Evolutionary conservation across 257 asterid species (phyloP).

Genomic region (Dorcoceras hygrometricum): DNA sequence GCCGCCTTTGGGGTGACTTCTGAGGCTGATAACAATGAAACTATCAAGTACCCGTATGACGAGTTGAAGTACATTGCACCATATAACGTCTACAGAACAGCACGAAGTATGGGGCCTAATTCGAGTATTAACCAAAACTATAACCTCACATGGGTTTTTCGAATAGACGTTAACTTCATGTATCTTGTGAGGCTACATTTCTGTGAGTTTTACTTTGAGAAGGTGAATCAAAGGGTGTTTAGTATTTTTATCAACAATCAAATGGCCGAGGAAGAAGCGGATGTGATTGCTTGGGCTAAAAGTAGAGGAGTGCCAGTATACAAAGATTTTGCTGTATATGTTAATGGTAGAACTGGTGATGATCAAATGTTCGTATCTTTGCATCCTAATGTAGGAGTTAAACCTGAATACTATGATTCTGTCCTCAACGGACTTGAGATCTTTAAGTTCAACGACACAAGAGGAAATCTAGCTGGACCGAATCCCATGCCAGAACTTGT

Average conservation of each 20-base stretch:
- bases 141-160: slow-evolving; percentile 72
- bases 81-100: slow-evolving; percentile 42
- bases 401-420: slow-evolving; percentile 52
- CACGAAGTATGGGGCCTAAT: slow-evolving; percentile 63
- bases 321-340: slow-evolving; percentile 50
- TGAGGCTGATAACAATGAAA: slow-evolving; percentile 33
- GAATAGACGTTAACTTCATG: slow-evolving; percentile 52
- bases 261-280: slow-evolving; percentile 53
- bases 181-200: slow-evolving; percentile 79
- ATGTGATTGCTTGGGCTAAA: slow-evolving; percentile 49
- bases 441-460: slow-evolving; percentile 56
- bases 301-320: slow-evolving; percentile 45
- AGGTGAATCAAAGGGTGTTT: slow-evolving; percentile 64
- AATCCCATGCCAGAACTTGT: slow-evolving; percentile 39
- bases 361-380: slow-evolving; percentile 50
- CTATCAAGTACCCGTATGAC: slow-evolving; percentile 34
- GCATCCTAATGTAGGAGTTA: slow-evolving; percentile 42
- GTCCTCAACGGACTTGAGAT: slow-evolving; percentile 74
- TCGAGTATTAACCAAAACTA: slow-evolving; percentile 43
- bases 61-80: slow-evolving; percentile 46
- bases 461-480: slow-evolving; percentile 58
- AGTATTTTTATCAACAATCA: slow-evolving; percentile 45
- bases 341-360: slow-evolving; percentile 27
- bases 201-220: slow-evolving; percentile 49
- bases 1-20: slow-evolving; percentile 52